These are phyloP conservation scores for Auxenochlorella pyrenoidosa DNA, from an alignment of 139 green algal species.

Conservation along the genomic window DNA sequence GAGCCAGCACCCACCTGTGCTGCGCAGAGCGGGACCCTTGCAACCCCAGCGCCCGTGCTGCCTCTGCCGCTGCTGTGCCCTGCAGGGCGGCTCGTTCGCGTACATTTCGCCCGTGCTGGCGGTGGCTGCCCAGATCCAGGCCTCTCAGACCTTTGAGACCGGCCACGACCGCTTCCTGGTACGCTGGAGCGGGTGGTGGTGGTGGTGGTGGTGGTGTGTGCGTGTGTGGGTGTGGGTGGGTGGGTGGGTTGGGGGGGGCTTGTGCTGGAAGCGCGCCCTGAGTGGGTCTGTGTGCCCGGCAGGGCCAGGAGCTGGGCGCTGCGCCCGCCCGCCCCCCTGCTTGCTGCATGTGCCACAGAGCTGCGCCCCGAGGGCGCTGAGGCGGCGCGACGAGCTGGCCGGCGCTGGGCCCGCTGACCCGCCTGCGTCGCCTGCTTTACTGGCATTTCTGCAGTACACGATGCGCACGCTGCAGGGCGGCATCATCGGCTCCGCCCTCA, in stretches of 20 bases:
- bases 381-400: no score
- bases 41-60: no score
- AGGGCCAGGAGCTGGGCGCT: no score
- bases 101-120: constrained; percentile 70
- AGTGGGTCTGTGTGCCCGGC: no score
- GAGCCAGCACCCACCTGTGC: no score
- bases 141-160: constrained; percentile 25
- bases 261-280: neutral
- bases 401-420: no score
- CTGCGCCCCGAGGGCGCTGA: no score
- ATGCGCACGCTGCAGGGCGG: constrained; percentile 71
- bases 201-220: neutral
- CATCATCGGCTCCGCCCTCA: constrained; percentile 56
- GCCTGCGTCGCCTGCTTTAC: no score
- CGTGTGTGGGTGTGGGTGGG: neutral
- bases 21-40: no score
- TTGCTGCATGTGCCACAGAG: no score
- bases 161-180: constrained; percentile 71
- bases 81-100: constrained; percentile 60
- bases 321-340: no score
- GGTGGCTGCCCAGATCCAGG: constrained; percentile 48
- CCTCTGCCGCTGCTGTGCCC: neutral
- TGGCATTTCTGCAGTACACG: constrained; percentile 73
- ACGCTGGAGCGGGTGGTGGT: neutral
- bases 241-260: neutral